Evolutionary conservation across 768 basidiomycete species (phyloP), one percentile per base, ranked within the genome.

Genomic region (Leucocoprinus leucothites): DNA sequence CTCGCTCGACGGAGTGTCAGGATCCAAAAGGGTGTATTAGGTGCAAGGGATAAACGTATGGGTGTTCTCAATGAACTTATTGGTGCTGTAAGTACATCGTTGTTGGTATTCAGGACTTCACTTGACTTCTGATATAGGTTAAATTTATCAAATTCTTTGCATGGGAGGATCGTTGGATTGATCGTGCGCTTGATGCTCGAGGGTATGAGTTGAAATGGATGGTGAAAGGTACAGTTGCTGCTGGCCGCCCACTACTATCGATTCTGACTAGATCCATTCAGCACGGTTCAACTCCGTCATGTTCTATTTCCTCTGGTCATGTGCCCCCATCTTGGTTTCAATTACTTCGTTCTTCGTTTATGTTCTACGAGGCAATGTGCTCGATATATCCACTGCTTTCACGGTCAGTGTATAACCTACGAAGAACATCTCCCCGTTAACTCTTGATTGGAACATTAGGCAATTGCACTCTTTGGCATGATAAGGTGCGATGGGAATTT

Each of bases 141-240:
- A 87, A 87, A 67, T 87, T 89, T 63, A 85, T 89, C 74, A 89
- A 91, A 67, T 89, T 91, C 74, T 91, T 91, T 58, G 88, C 88
- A 1, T 91, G 89, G 80, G 87, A 89, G 60, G 78, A 85, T 40
- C 78, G 81, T 11, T 92, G 91, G 91, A 87, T 89, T 41, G 69
- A 78, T 24, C 76, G 83, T 11, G 84, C 78, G 0, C 63, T 84
- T 53, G 83, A 85, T 41, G 81, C 87, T 1, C 75, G 93, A 57
- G 77, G 78, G 40, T 69, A 70, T 13, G 94, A 95, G 71, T 76
- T 94, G 70, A 70, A 77, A 52, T 91, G 90, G 86, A 78, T 93
- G 78, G 68, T 89, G 55, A 87, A 87, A 76, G 66, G 87, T 87
- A 26, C 1, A 67, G 35, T 51, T 43, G 31, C 25, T n/a, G 11